A percentile compares a stretch with the other conserved stretches of the same genome.
Evolutionary conservation across 345 rosid genomes (phyloP).

Genomic region (Corymbia maculata): DNA sequence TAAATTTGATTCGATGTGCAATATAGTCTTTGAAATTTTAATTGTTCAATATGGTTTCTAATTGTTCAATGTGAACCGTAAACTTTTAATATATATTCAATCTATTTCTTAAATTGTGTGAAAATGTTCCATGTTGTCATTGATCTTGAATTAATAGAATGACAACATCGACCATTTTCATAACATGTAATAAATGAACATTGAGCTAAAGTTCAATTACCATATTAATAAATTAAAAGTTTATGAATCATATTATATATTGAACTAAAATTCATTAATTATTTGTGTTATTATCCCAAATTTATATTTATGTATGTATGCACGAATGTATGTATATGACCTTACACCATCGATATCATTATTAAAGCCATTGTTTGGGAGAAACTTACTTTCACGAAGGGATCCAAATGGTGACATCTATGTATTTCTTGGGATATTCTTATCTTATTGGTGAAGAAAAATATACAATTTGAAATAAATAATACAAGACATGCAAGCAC

Average conservation of each 20-base stretch:
- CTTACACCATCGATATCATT: not conserved
- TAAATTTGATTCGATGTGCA: accelerated
- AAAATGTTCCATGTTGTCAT: not conserved
- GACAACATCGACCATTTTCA: too few relatives aligned
- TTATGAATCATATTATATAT: accelerated
- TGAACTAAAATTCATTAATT: too few relatives aligned
- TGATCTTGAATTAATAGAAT: not conserved
- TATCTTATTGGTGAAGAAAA: too few relatives aligned
- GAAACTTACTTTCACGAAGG: not conserved
- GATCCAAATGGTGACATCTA: not conserved
- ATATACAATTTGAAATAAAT: too few relatives aligned
- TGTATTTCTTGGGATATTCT: not conserved
- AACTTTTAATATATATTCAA: too few relatives aligned
- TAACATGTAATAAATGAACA: not conserved
- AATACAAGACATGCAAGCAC: too few relatives aligned
- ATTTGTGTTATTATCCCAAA: too few relatives aligned
- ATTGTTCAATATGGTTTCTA: too few relatives aligned
- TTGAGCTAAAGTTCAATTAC: too few relatives aligned
- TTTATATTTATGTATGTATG: not conserved
- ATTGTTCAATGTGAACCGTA: accelerated
- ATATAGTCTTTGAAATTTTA: accelerated
- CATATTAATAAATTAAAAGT: too few relatives aligned
- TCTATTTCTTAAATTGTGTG: not conserved
- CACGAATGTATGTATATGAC: not conserved
- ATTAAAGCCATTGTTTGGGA: not conserved